Evolutionary conservation across 2,329 filamentous ascomycete genomes (phyloP), one percentile per base, ranked within the genome.

Genomic region (Waltergamsia citrina): DNA sequence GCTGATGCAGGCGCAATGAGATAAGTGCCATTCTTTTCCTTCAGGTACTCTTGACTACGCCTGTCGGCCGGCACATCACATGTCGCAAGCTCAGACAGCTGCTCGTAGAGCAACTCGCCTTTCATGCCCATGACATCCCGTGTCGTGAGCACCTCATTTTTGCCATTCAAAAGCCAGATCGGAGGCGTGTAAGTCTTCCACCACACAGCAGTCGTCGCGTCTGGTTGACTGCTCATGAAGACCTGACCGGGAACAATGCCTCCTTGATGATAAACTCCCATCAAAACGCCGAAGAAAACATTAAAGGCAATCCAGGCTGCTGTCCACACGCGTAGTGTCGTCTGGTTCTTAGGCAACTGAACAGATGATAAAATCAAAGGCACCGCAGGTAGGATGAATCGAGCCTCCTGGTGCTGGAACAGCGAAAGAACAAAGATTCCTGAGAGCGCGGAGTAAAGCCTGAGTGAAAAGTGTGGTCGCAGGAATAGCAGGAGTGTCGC

Each of bases 111-210:
- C 6, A 60, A 45, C 3, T 70, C 64, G 6, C 77, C 77, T 25
- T 71, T 64, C 58, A 84, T 71, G 4, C 82, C 80, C 76, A 86
- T 87, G 15, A 87, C 63, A 48, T 88, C 84, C 38, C 68, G 66
- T 2, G 83, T 88, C 20, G 61, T 67, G n/a, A 87, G 58, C 8
- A 82, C 68, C 43, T 78, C 71, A 43, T 83, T 86, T 54, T 82
- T 83, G 35, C 81, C 79, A 43, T 86, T 81, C 6, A 88, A 63
- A 15, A 90, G 67, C 82, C 84, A 90, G 23, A 81, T 79, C 0
- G 84, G 84, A 14, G 84, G 84, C 51, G 78, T 83, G 51, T 88
- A 88, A 2, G 84, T 88, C 54, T 87, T 88, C 84, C 84, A 90
- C 84, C 84, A 90, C 33, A 84, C 67, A 4, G 79, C 80, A 22